Evolutionary conservation across 192 early-diverging fungal genomes (phyloP).

Genomic region (Coemansia aciculifera): DNA sequence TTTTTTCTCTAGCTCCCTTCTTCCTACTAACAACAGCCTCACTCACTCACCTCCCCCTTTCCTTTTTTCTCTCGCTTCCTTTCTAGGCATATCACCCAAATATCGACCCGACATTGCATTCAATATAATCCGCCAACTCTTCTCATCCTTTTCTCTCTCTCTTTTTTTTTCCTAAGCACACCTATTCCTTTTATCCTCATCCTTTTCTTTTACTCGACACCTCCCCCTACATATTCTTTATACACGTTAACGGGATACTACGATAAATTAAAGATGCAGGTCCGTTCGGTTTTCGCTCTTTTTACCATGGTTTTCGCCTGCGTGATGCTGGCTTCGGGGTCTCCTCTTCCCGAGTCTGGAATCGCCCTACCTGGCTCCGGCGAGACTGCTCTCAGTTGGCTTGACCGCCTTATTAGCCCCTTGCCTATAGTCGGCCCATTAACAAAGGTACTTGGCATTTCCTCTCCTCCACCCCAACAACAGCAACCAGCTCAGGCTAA

Average conservation of each 20-base stretch:
- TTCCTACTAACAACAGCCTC: background rate
- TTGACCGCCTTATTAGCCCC: conserved; percentile 40
- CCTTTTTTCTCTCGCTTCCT: background rate
- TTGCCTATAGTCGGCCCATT: conserved; percentile 40
- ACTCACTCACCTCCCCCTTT: background rate
- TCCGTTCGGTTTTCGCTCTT: conserved; percentile 22
- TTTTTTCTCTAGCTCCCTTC: background rate
- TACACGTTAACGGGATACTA: background rate
- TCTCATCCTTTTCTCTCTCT: background rate
- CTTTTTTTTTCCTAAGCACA: background rate
- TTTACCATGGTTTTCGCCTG: conserved; percentile 21
- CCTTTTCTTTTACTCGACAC: background rate
- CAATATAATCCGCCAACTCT: background rate
- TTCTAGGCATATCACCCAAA: conserved; percentile 8
- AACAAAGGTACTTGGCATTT: conserved; percentile 31
- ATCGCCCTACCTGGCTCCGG: conserved; percentile 41
- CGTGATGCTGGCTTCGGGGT: conserved; percentile 19
- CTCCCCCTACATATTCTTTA: background rate
- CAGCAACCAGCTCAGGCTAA: conserved; percentile 10
- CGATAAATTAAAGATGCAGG: conserved; percentile 27
- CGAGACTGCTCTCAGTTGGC: conserved; percentile 33
- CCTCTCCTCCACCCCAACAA: conserved; percentile 14
- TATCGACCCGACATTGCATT: background rate
- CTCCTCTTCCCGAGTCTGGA: conserved; percentile 38
- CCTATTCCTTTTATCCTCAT: background rate